These are phyloP conservation scores for Amaranthus tricolor DNA, from an alignment of 179 eudicot species.

Conservation along the genomic window DNA sequence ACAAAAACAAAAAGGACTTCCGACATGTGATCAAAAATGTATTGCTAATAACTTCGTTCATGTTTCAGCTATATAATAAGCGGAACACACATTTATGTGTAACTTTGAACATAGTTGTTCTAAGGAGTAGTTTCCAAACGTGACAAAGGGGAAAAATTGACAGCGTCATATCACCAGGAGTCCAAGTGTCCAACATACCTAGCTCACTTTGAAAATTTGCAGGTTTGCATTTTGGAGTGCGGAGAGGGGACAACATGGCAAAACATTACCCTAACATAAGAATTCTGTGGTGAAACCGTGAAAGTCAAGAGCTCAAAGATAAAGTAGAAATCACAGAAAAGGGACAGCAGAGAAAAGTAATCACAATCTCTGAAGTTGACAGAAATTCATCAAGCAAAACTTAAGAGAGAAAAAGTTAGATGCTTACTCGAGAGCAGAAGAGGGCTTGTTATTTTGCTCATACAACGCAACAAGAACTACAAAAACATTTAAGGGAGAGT, in stretches of 20 bases:
- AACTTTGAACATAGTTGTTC: not conserved
- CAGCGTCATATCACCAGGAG: not conserved
- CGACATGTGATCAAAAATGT: too few species aligned
- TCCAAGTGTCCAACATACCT: not conserved
- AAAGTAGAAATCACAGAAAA: not conserved
- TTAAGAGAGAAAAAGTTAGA: not conserved
- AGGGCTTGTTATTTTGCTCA: conserved; percentile 84
- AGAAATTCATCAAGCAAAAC: conserved; percentile 5
- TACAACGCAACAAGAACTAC: conserved; percentile 88
- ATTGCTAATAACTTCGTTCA: too few species aligned
- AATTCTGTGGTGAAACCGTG: not conserved
- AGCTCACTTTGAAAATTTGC: not conserved
- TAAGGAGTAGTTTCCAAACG: not conserved
- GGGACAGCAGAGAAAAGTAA: not conserved
- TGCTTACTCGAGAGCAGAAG: conserved; percentile 84
- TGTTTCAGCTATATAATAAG: too few species aligned
- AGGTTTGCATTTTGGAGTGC: not conserved
- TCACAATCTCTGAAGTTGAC: not conserved
- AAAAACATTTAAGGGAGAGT: conserved; percentile 6
- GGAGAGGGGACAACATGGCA: not conserved
- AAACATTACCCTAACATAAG: not conserved
- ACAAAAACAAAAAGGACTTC: too few species aligned
- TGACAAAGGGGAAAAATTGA: not conserved
- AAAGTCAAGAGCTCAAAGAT: not conserved
- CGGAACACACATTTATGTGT: not conserved